Evolutionary conservation across 139 green algal genomes (phyloP).

Genomic region (Chlamydomonas eustigma): DNA sequence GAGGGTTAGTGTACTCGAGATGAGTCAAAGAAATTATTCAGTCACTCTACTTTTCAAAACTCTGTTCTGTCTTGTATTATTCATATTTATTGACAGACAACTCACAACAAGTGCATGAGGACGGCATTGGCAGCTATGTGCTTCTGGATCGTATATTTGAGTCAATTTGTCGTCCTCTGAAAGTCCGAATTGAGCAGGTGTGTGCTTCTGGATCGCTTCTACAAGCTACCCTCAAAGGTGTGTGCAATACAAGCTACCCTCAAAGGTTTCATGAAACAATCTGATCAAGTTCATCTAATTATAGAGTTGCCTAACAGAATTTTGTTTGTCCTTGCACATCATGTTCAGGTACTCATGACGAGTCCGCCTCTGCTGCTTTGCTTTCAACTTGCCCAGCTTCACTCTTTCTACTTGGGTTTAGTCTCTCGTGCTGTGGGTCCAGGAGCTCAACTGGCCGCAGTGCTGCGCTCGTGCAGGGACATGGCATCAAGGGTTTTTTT

Average conservation of each 20-base stretch:
- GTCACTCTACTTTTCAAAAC: too few relatives aligned
- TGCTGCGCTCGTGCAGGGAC: slow-evolving; percentile 42
- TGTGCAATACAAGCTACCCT: too few relatives aligned
- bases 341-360: slow-evolving; percentile 73
- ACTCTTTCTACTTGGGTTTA: slow-evolving; percentile 70
- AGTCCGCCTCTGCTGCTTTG: slow-evolving; percentile 64
- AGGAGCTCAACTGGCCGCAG: slow-evolving; percentile 30
- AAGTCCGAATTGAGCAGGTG: slow-evolving; percentile 70
- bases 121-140: slow-evolving; percentile 45
- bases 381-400: slow-evolving; percentile 78
- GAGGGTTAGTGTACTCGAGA: too few relatives aligned
- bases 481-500: slow-evolving; percentile 56
- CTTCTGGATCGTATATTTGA: slow-evolving; percentile 93
- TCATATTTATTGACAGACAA: too few relatives aligned
- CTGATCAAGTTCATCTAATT: too few relatives aligned
- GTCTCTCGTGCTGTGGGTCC: background rate
- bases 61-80: too few relatives aligned
- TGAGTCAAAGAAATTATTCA: too few relatives aligned
- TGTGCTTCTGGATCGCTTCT: background rate
- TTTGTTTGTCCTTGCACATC: background rate
- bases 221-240: too few relatives aligned
- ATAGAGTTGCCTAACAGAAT: too few relatives aligned
- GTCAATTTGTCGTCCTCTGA: slow-evolving; percentile 89
- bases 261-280: too few relatives aligned
- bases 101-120: too few relatives aligned